Conservation (phyloP, 1,284 basidiomycete genomes). For the Malassezia vespertilionis region DNA sequence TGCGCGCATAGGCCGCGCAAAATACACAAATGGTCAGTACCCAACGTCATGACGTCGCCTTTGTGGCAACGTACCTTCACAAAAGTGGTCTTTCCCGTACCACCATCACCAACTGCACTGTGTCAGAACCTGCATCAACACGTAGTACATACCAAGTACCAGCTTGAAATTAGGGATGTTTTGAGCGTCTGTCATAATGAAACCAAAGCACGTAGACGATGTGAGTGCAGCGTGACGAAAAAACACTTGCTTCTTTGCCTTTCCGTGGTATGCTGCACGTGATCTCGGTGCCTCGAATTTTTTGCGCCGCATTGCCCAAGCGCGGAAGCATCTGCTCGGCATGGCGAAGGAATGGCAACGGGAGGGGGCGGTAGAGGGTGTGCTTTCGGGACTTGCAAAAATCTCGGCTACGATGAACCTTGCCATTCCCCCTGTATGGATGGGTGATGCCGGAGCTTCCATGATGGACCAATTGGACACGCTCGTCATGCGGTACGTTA, state of each 20-base stretch:
- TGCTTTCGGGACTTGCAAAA: conserved; percentile 23
- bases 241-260: conserved; percentile 13
- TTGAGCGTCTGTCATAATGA: conserved; percentile 22
- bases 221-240: conserved; percentile 5
- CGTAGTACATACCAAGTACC: conserved; percentile 67
- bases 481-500: conserved; percentile 37
- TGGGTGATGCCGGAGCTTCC: conserved; percentile 24
- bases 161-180: conserved; percentile 91
- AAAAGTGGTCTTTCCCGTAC: conserved; percentile 65
- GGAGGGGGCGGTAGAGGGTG: neutral
- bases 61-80: conserved; percentile 31
- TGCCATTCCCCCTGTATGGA: conserved; percentile 36
- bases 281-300: neutral
- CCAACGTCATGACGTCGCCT: conserved; percentile 83
- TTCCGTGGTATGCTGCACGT: conserved; percentile 15
- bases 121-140: neutral
- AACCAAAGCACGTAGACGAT: neutral
- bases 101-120: conserved; percentile 74
- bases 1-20: too few relatives aligned
- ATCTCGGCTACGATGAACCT: conserved; percentile 33
- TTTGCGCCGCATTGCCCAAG: neutral
- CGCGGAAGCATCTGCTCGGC: neutral
- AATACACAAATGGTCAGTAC: too few relatives aligned
- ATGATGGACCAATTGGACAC: conserved; percentile 41
- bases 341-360: too few relatives aligned